Percentiles rank a stretch among this genome's conserved stretches.
phyloP scores from a whole-genome alignment of 2,329 filamentous ascomycete genomes.

The Venturia effusa region DNA sequence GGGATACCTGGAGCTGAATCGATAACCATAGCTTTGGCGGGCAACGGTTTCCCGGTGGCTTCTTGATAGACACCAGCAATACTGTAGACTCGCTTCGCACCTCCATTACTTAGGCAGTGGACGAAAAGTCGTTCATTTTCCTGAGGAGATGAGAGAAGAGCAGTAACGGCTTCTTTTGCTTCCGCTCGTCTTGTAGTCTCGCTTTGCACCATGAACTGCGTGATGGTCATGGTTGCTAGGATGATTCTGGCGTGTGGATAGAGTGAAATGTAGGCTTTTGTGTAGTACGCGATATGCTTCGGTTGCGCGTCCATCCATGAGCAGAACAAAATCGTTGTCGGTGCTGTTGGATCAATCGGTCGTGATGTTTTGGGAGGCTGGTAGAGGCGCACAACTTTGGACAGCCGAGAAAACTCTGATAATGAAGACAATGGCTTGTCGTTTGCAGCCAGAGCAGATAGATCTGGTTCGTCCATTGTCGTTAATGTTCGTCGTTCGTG shows the following conservation, averaged over 20 bases:
- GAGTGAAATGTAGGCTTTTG: slow-evolving; percentile 17
- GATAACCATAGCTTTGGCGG: slow-evolving; percentile 16
- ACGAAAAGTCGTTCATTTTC: slow-evolving; percentile 15
- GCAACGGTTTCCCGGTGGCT: slow-evolving; percentile 1
- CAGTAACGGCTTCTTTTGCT: background rate
- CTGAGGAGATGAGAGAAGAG: background rate
- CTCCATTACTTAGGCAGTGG: slow-evolving; percentile 25
- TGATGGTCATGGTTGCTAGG: slow-evolving; percentile 18
- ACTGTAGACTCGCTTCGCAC: slow-evolving; percentile 18
- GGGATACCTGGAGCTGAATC: slow-evolving; percentile 20
- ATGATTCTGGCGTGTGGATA: slow-evolving; percentile 20
- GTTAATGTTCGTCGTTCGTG: background rate
- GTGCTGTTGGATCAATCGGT: background rate
- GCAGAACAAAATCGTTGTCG: background rate
- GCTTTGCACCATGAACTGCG: slow-evolving; percentile 15
- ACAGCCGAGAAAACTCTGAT: background rate
- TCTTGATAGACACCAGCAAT: slow-evolving; percentile 14
- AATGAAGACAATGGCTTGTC: background rate
- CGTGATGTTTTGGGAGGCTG: background rate
- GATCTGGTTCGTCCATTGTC: background rate
- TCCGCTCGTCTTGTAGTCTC: slow-evolving; percentile 3
- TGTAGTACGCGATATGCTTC: slow-evolving; percentile 23
- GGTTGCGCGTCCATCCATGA: slow-evolving; percentile 21
- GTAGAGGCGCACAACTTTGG: background rate
- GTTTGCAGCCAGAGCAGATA: background rate